Evolutionary conservation across 1,284 basidiomycete species (phyloP).

Genomic region (Apiotrichum porosum): DNA sequence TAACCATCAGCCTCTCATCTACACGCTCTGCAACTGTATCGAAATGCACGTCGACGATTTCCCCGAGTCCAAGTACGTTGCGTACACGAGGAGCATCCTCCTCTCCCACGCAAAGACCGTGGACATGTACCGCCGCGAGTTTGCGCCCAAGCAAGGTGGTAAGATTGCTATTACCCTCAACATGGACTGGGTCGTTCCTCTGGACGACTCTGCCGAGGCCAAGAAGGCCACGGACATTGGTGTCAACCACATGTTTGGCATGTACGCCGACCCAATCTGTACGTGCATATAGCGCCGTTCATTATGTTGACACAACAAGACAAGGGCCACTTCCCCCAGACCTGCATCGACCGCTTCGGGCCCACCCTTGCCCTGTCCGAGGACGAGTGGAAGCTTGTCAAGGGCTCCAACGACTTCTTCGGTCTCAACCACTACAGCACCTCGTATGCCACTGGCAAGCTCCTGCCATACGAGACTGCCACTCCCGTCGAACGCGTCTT

Average conservation of each 20-base stretch:
- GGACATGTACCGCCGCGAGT: slow-evolving; percentile 25
- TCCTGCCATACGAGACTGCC: background rate
- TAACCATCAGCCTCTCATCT: slow-evolving; percentile 27
- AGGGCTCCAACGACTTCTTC: slow-evolving; percentile 23
- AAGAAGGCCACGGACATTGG: slow-evolving; percentile 13
- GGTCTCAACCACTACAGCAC: slow-evolving; percentile 30
- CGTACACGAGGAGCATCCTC: slow-evolving; percentile 15
- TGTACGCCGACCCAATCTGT: slow-evolving; percentile 32
- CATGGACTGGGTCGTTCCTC: slow-evolving; percentile 26
- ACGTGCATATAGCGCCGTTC: no score
- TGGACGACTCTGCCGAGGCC: slow-evolving; percentile 22
- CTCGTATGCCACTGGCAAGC: slow-evolving; percentile 13
- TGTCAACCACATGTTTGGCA: slow-evolving; percentile 13
- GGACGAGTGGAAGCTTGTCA: slow-evolving; percentile 17
- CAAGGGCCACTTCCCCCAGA: slow-evolving; percentile 2
- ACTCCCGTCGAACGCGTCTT: background rate
- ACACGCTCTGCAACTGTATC: slow-evolving; percentile 10
- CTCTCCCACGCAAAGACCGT: slow-evolving; percentile 26
- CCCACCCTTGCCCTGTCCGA: slow-evolving; percentile 6
- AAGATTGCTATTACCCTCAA: slow-evolving; percentile 33
- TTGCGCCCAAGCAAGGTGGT: slow-evolving; percentile 19
- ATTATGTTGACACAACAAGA: background rate
- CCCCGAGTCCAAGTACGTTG: slow-evolving; percentile 6
- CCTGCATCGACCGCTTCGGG: slow-evolving; percentile 7
- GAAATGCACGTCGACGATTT: slow-evolving; percentile 5